Base-by-base conservation (phyloP, 768 basidiomycete species). In the Mycena albidolilacea region DNA sequence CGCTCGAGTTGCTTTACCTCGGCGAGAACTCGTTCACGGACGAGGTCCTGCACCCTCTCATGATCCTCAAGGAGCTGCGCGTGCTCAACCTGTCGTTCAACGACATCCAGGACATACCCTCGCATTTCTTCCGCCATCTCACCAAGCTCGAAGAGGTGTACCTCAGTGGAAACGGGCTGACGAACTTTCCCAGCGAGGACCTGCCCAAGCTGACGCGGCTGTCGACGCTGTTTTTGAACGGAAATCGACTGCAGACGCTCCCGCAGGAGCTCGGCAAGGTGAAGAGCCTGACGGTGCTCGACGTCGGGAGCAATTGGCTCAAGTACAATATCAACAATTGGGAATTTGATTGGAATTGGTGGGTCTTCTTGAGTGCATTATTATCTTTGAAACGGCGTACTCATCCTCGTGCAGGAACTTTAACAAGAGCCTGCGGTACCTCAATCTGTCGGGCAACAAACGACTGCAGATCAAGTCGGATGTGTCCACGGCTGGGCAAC, bases 331-430 rank as follows among this genome's bases (percentile, higher is more conserved):
- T 98, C 77, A 94, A 95, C 77, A 99, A 99, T 78, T 97, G 93
- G 93, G 95, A 97, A 80, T 99, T 97, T 81, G 98, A 99, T 83
- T 99, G 97, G 97, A 99, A 99, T 81, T 99, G 98, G 97, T 97
- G 75, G 60, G 90, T 84, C 43, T n/a, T 21, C 30, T 46, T 35
- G 11, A 7, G n/a, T 43, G 39, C 1, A 5, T n/a, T 19, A 9
- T 54, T 12, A 50, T 43, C 41, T 10, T 14, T 43, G 52, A 30
- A 23, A 11, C 10, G 38, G 69, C 8, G 72, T 43, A 69, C 30
- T 23, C 43, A 7, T 50, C 48, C 11, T 55, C 41, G 6, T 52
- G 7, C 75, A 98, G 97, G 97, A 99, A 98, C 80, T 98, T 96
- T 87, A 99, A 99, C 81, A 90, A 91, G 75, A 93, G 94, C 72